Conservation (phyloP, 2,329 filamentous ascomycete genomes). For the Diaporthe sp. region DNA sequence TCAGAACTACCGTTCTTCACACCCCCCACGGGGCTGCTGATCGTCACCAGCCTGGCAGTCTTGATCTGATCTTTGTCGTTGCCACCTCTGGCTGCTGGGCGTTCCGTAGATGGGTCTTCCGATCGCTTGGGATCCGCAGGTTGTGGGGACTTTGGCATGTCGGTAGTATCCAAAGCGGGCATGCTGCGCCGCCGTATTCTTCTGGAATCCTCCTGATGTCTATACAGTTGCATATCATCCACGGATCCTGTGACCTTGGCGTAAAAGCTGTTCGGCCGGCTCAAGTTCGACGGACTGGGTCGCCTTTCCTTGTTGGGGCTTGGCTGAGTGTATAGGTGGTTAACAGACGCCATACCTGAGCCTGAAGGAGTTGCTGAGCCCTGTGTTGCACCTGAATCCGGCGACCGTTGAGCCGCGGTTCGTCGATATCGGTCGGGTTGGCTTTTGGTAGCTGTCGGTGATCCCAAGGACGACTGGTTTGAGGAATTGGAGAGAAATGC, state of each 20-base stretch:
- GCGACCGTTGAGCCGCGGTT: constrained; percentile 61
- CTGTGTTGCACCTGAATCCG: constrained; percentile 55
- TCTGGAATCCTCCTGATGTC: constrained; percentile 73
- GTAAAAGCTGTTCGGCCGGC: constrained; percentile 65
- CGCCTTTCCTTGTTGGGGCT: constrained; percentile 45
- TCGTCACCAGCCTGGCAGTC: constrained; percentile 46
- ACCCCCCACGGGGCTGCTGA: constrained; percentile 47
- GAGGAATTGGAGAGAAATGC: constrained; percentile 51
- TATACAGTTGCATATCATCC: constrained; percentile 77
- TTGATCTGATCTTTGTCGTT: constrained; percentile 52
- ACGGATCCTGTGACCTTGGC: constrained; percentile 57
- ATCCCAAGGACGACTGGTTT: constrained; percentile 64
- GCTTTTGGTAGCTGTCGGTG: constrained; percentile 70
- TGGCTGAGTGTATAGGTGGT: constrained; percentile 62
- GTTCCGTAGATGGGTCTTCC: constrained; percentile 46
- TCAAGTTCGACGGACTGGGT: constrained; percentile 48
- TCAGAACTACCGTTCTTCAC: constrained; percentile 69
- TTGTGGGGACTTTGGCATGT: constrained; percentile 51
- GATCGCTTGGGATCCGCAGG: constrained; percentile 50
- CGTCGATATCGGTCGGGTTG: constrained; percentile 89
- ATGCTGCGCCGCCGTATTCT: constrained; percentile 86
- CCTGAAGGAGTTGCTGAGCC: constrained; percentile 58
- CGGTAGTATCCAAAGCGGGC: constrained; percentile 68
- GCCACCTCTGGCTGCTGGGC: constrained; percentile 43
- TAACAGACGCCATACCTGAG: constrained; percentile 64